phyloP scores from a whole-genome alignment of 139 green algal species.

The Mychonastes homosphaera region DNA sequence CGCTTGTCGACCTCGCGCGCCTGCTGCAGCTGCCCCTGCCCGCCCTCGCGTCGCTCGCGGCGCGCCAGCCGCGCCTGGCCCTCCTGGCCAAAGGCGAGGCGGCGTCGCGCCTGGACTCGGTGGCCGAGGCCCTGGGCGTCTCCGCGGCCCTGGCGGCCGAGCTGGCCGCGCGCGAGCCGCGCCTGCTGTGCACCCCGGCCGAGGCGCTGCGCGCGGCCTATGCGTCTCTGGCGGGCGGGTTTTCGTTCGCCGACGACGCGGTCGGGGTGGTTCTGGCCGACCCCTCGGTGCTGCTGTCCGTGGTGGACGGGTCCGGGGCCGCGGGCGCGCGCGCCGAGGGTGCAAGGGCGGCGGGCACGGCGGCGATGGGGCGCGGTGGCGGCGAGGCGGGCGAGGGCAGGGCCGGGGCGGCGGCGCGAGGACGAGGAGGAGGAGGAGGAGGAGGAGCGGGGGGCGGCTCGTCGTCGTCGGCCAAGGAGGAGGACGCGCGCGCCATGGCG shows the following conservation, averaged over 20 bases:
- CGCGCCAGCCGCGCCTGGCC: slow-evolving; percentile 3
- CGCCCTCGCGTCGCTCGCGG: not conserved
- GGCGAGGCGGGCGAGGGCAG: too few relatives aligned
- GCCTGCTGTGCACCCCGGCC: slow-evolving; percentile 5
- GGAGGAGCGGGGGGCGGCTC: too few relatives aligned
- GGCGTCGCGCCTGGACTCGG: not conserved
- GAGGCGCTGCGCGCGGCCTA: slow-evolving; percentile 2
- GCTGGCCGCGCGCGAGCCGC: slow-evolving; percentile 1
- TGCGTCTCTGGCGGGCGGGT: slow-evolving; percentile 6
- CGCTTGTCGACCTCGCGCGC: too few relatives aligned
- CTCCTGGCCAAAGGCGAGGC: not conserved
- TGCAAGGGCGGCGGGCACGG: too few relatives aligned
- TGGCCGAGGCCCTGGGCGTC: not conserved
- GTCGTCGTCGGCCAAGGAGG: too few relatives aligned
- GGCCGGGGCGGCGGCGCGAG: too few relatives aligned
- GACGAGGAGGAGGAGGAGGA: too few relatives aligned
- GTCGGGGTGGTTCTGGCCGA: slow-evolving; percentile 17
- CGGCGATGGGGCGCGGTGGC: too few relatives aligned
- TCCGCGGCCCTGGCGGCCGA: not conserved
- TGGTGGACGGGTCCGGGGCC: too few relatives aligned
- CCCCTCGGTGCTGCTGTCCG: slow-evolving; percentile 14
- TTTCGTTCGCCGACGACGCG: slow-evolving; percentile 16
- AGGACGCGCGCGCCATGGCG: too few relatives aligned
- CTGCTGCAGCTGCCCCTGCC: not conserved
- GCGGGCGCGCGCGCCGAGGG: too few relatives aligned